Percentiles rank a stretch among this genome's conserved stretches.
These are phyloP conservation scores for Sarcocystis neurona DNA, from an alignment of 169 alveolate genomes.

Conservation along the genomic window DNA sequence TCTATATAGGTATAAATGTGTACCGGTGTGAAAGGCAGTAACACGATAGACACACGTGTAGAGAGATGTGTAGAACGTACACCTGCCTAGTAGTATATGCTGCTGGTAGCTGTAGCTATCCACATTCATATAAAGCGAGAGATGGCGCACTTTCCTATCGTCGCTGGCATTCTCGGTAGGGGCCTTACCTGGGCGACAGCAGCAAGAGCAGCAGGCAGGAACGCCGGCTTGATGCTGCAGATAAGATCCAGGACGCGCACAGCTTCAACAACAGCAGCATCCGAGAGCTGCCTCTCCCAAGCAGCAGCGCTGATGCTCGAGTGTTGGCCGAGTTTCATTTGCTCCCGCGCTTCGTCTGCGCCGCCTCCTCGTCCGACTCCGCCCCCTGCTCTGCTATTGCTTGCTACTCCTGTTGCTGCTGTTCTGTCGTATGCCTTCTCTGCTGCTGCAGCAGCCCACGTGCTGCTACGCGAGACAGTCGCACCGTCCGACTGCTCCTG, in stretches of 20 bases:
- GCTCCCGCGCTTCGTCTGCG: background rate
- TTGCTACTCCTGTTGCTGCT: background rate
- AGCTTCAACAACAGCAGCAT: constrained; percentile 10
- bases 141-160: background rate
- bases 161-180: background rate
- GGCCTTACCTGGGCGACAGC: background rate
- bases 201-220: background rate
- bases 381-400: background rate
- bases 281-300: constrained; percentile 6
- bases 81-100: too few relatives aligned
- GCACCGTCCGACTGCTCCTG: background rate
- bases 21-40: too few relatives aligned
- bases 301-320: background rate
- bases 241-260: constrained; percentile 17
- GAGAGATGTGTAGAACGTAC: too few relatives aligned
- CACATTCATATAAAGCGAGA: background rate
- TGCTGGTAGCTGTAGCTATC: background rate
- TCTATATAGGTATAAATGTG: too few relatives aligned
- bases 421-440: background rate
- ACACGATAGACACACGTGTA: too few relatives aligned
- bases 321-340: background rate
- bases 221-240: background rate
- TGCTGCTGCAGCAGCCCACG: background rate
- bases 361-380: background rate
- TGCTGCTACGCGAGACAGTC: background rate